A percentile compares a stretch with the other conserved stretches of the same genome.
Conservation (phyloP, 2,329 filamentous ascomycete genomes). For the Sphaerostilbella broomeana region DNA sequence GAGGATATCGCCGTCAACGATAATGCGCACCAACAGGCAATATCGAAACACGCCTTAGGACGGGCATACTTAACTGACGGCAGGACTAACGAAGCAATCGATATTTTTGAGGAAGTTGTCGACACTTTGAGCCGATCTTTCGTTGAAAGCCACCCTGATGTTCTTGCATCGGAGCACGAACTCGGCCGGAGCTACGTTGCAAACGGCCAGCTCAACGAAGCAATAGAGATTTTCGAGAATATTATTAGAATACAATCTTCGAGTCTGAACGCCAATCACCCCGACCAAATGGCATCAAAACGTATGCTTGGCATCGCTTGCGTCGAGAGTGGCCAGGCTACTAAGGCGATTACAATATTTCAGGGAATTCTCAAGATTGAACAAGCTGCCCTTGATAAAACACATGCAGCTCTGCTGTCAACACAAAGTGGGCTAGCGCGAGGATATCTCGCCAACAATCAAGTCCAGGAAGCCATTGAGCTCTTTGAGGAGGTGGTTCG, state of each 20-base stretch:
- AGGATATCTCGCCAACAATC: no score
- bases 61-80: conserved; percentile 8
- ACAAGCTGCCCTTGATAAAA: conserved; percentile 1
- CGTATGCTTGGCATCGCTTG: conserved; percentile 7
- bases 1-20: background rate
- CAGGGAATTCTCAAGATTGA: background rate
- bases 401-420: background rate
- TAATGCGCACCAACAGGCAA: background rate
- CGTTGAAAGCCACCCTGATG: conserved; percentile 1
- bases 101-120: conserved; percentile 3
- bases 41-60: conserved; percentile 3
- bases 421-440: no score
- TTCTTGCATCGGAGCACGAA: conserved; percentile 7
- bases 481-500: background rate
- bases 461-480: conserved; percentile 1
- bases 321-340: background rate
- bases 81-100: conserved; percentile 7
- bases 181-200: conserved; percentile 5
- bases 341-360: conserved; percentile 1
- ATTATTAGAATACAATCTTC: conserved; percentile 2
- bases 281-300: conserved; percentile 1
- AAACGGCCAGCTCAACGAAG: conserved; percentile 8
- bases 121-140: conserved; percentile 4
- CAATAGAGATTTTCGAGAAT: conserved; percentile 3
- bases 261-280: conserved; percentile 1